Evolutionary conservation across 2,329 filamentous ascomycete species (phyloP).

Genomic region (Tetracladium maxilliforme): DNA sequence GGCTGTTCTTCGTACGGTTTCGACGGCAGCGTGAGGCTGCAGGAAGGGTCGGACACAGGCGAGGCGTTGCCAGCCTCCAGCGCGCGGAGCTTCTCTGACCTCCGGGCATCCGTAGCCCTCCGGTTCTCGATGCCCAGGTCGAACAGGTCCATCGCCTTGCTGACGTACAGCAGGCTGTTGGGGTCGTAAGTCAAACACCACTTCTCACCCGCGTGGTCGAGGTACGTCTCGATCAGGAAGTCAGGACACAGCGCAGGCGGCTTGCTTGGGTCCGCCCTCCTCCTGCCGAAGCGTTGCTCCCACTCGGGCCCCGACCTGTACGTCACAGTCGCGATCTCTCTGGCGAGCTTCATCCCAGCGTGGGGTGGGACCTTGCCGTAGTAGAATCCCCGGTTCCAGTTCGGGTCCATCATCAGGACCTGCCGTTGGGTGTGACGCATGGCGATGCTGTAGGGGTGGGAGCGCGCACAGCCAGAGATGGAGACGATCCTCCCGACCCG

Average conservation of each 20-base stretch:
- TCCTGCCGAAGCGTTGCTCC: conserved; percentile 85
- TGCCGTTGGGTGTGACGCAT: conserved; percentile 97
- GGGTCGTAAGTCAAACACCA: conserved; percentile 95
- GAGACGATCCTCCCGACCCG: conserved; percentile 72
- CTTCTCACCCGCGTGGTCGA: conserved; percentile 96
- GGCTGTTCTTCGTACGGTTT: conserved; percentile 77
- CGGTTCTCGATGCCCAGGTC: conserved; percentile 69
- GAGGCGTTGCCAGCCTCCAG: conserved; percentile 30
- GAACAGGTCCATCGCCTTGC: conserved; percentile 98
- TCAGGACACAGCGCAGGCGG: conserved; percentile 92
- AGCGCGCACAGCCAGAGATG: conserved; percentile 86
- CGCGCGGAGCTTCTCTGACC: conserved; percentile 43
- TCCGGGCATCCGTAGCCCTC: conserved; percentile 41
- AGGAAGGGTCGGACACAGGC: conserved; percentile 31
- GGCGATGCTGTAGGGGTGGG: conserved; percentile 94
- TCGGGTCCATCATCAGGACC: conserved; percentile 97
- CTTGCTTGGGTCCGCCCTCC: conserved; percentile 71
- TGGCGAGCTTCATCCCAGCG: conserved; percentile 91
- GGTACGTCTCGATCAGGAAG: conserved; percentile 94
- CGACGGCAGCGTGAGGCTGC: conserved; percentile 71
- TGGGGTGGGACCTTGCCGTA: conserved; percentile 81
- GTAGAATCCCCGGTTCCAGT: conserved; percentile 93
- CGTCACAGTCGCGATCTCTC: conserved; percentile 94
- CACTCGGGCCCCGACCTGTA: conserved; percentile 95
- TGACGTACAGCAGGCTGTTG: conserved; percentile 90